phyloP scores from a whole-genome alignment of 2,329 filamentous ascomycete genomes.

The Ceratocystis cacaofunesta region DNA sequence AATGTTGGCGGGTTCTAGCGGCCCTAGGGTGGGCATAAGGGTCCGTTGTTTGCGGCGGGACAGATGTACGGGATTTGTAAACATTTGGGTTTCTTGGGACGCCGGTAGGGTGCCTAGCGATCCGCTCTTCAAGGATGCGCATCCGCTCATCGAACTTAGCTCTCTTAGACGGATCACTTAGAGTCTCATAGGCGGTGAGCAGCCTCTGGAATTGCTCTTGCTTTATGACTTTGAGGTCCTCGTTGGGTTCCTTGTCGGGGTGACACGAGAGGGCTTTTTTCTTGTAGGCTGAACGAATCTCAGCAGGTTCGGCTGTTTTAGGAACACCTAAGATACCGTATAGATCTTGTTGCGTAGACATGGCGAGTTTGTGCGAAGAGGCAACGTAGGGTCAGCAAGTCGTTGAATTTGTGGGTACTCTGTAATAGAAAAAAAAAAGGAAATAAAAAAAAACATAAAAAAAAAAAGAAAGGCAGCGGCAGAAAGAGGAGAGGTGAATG shows the following conservation, averaged over 20 bases:
- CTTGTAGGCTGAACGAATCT: conserved; percentile 67
- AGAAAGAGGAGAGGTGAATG: neutral
- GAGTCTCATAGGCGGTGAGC: conserved; percentile 81
- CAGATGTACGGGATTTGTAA: conserved; percentile 19
- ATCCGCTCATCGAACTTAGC: conserved; percentile 65
- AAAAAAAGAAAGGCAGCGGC: neutral
- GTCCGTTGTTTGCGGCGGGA: neutral
- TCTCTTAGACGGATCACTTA: conserved; percentile 62
- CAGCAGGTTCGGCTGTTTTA: conserved; percentile 51
- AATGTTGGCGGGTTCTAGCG: neutral
- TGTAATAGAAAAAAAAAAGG: neutral
- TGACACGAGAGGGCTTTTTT: conserved; percentile 82
- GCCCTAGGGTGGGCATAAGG: neutral
- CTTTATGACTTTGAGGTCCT: conserved; percentile 59
- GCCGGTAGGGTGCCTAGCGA: conserved; percentile 26
- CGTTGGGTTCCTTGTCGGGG: conserved; percentile 78
- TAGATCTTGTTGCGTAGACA: conserved; percentile 53
- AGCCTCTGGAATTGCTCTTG: conserved; percentile 83
- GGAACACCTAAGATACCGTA: conserved; percentile 63
- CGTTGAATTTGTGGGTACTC: conserved; percentile 9
- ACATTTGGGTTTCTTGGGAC: conserved; percentile 24
- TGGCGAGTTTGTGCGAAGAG: conserved; percentile 21
- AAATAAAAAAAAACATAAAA: neutral
- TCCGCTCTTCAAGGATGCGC: conserved; percentile 27
- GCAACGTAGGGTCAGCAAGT: conserved; percentile 7